Base-by-base conservation (phyloP, 148 eudicot genomes). In the Fallopia convolvulus region DNA sequence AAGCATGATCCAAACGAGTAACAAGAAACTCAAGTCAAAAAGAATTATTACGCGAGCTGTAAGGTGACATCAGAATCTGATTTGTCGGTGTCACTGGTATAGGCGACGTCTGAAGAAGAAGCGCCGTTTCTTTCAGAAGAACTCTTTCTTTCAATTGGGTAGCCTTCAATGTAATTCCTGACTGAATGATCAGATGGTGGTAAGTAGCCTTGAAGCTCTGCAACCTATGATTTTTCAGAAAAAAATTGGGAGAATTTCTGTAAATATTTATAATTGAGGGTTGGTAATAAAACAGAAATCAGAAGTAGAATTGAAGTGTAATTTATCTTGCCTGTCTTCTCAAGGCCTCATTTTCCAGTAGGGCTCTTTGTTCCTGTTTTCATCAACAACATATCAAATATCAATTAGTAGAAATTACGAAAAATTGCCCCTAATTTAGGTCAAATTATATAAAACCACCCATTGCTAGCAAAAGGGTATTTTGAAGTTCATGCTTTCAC, bases 331-430 rank as follows among this genome's bases (percentile, higher is more conserved):
- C 95, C 91, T 92, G 91, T 89, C 82, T 86, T 72, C 90, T 89
- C 74, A 92, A 77, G 18, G 77, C 78, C 82, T 89, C 91, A 74
- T 89, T 90, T 84, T 90, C 95, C 79, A 81, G 80, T 83, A 85
- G 68, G n/a, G 89, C 90, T 60, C 84, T 78, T 63, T 88, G 87
- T 82, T 92, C 94, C 94, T 92, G 40, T 15, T 30, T 47, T 47
- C 32, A 78, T n/a, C 55, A 52, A 58, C 14, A 49, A n/a, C n/a
- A n/a, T n/a, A n/a, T n/a, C n/a, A n/a, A n/a, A n/a, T 23, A 10
- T 36, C n/a, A 3, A 0, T 49, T 40, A 46, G 23, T 36, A 42
- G 2, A 41, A 30, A 61, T n/a, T 61, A 20, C 68, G 20, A 30
- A 61, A 61, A n/a, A 61, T 6, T 0, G 2, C 14, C 15, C 50